Evolutionary conservation across 805 yeast genomes (phyloP).

Genomic region (Kazachstania viticola): DNA sequence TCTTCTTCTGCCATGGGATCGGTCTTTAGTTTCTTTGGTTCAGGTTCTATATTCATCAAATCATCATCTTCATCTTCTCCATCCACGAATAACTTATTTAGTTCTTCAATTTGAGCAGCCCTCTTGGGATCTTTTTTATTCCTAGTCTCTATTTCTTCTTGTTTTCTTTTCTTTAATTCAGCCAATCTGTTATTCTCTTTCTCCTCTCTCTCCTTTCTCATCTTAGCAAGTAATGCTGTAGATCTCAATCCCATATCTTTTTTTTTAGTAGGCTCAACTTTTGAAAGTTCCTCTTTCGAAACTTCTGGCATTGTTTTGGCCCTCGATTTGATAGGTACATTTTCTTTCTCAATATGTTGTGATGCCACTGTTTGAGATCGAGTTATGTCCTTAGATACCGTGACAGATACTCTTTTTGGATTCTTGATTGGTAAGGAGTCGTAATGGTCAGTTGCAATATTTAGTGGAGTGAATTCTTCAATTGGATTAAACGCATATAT

Average conservation of each 20-base stretch:
- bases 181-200: slow-evolving; percentile 20
- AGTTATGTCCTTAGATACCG: background rate
- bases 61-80: slow-evolving; percentile 17
- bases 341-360: background rate
- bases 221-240: slow-evolving; percentile 22
- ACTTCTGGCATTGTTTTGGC: slow-evolving; percentile 4
- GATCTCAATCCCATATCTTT: slow-evolving; percentile 19
- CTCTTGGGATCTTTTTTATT: slow-evolving; percentile 15
- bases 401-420: slow-evolving; percentile 7
- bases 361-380: slow-evolving; percentile 10
- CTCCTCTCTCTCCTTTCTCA: slow-evolving; percentile 23
- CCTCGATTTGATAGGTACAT: slow-evolving; percentile 1
- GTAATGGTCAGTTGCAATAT: slow-evolving; percentile 8
- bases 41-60: background rate
- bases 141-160: slow-evolving; percentile 9
- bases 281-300: background rate
- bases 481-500: slow-evolving; percentile 26
- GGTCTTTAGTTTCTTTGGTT: background rate
- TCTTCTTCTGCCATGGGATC: slow-evolving; percentile 6
- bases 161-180: slow-evolving; percentile 18
- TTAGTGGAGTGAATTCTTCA: slow-evolving; percentile 17
- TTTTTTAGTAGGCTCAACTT: slow-evolving; percentile 3
- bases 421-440: slow-evolving; percentile 11
- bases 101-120: slow-evolving; percentile 21
- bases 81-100: slow-evolving; percentile 19